Conservation (phyloP, 2,329 filamentous ascomycete genomes). For the Beauveria sp. region DNA sequence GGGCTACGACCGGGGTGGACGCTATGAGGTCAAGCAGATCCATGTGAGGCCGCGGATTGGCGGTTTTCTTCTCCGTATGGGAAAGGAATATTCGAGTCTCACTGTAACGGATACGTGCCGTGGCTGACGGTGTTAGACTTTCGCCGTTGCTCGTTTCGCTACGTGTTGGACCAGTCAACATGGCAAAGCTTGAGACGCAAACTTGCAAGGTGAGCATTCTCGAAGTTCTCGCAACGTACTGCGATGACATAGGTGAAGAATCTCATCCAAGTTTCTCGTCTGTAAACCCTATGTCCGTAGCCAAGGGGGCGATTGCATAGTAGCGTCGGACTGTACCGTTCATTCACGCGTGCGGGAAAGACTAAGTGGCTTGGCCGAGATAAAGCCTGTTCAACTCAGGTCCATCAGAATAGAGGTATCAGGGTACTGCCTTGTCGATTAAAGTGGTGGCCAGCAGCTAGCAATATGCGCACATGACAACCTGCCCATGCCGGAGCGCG, state of each 20-base stretch:
- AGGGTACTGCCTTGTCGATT: neutral
- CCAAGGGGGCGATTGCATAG: neutral
- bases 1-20: neutral
- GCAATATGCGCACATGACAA: neutral
- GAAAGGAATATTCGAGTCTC: neutral
- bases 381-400: neutral
- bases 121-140: neutral
- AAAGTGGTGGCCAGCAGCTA: neutral
- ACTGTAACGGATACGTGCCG: no score
- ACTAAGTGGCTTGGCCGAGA: neutral
- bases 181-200: neutral
- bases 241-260: neutral
- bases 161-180: neutral
- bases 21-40: neutral
- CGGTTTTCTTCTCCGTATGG: neutral
- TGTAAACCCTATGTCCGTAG: neutral
- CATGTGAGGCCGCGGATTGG: neutral
- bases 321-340: neutral
- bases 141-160: neutral
- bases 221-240: neutral
- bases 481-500: neutral
- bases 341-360: neutral
- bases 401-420: neutral
- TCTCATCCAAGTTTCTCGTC: no score
- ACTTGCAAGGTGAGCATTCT: neutral